Conservation (phyloP, 305 asterid genomes). For the Solanum hybrid region DNA sequence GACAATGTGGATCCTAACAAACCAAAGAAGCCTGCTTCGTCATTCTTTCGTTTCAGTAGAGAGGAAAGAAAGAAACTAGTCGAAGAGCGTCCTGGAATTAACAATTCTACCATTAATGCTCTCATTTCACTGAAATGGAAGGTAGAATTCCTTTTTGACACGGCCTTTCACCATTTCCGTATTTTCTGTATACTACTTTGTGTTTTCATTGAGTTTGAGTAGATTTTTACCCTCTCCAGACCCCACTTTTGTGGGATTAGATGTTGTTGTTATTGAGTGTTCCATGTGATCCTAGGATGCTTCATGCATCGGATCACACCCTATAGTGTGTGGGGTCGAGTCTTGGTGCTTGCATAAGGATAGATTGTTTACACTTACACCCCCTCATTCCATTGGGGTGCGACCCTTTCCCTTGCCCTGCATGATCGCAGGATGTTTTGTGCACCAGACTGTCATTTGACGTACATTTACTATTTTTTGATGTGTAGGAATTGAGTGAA, state of each 20-base stretch:
- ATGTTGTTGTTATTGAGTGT: background rate
- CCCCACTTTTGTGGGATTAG: background rate
- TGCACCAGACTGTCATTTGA: background rate
- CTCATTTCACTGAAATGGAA: constrained; percentile 80
- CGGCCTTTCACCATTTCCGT: background rate
- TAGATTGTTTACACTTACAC: background rate
- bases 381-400: too few relatives aligned
- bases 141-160: background rate
- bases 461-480: too few relatives aligned
- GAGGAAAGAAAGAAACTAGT: constrained; percentile 47
- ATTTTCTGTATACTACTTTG: background rate
- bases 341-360: background rate
- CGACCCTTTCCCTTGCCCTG: background rate
- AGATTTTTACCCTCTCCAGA: background rate
- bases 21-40: constrained; percentile 84
- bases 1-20: constrained; percentile 64
- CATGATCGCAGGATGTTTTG: background rate
- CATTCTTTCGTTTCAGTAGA: constrained; percentile 70
- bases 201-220: background rate
- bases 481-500: constrained; percentile 49
- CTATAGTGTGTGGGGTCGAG: background rate
- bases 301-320: background rate
- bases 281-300: background rate
- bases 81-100: constrained; percentile 57
- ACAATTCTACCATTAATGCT: constrained; percentile 48